Evolutionary conservation across 2,329 filamentous ascomycete genomes (phyloP).

Genomic region (Parasarocladium wereldwijsianum): DNA sequence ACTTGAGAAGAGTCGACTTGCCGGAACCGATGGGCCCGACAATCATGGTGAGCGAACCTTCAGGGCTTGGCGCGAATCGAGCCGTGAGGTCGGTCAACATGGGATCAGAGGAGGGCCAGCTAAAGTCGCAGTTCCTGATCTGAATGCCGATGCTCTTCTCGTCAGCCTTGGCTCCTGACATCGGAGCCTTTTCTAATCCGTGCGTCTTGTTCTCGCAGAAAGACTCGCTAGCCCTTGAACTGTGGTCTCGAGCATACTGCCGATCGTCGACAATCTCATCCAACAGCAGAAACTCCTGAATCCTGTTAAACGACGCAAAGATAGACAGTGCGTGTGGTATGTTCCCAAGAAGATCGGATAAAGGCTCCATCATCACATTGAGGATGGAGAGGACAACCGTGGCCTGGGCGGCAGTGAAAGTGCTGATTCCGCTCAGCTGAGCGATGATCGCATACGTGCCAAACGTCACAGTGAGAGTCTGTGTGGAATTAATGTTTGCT

Average conservation of each 20-base stretch:
- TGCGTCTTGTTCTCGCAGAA: background rate
- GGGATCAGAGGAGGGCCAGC: too few species aligned
- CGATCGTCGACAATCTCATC: too few species aligned
- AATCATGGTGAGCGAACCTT: slow-evolving; percentile 16
- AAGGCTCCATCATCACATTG: slow-evolving; percentile 13
- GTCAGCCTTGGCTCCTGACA: too few species aligned
- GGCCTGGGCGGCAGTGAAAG: slow-evolving; percentile 15
- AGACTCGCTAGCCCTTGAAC: slow-evolving; percentile 5
- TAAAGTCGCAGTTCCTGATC: slow-evolving; percentile 13
- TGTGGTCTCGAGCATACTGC: background rate
- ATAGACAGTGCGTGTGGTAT: slow-evolving; percentile 13
- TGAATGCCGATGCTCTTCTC: too few species aligned
- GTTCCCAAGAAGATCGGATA: slow-evolving; percentile 11
- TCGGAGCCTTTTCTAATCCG: too few species aligned
- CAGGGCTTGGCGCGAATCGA: too few species aligned
- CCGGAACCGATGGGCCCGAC: slow-evolving; percentile 17
- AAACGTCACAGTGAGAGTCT: slow-evolving; percentile 16
- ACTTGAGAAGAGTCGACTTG: slow-evolving; percentile 21
- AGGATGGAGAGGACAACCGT: slow-evolving; percentile 17
- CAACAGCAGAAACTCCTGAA: too few species aligned
- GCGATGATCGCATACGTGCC: slow-evolving; percentile 15
- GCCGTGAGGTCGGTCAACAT: too few species aligned
- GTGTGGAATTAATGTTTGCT: too few species aligned
- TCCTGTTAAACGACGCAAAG: slow-evolving; percentile 16
- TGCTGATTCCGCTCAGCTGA: slow-evolving; percentile 11